Percentiles rank a stretch among this genome's conserved stretches.
Conservation (phyloP, 177 flowering plant genomes). For the Tripterygium wilfordii region DNA sequence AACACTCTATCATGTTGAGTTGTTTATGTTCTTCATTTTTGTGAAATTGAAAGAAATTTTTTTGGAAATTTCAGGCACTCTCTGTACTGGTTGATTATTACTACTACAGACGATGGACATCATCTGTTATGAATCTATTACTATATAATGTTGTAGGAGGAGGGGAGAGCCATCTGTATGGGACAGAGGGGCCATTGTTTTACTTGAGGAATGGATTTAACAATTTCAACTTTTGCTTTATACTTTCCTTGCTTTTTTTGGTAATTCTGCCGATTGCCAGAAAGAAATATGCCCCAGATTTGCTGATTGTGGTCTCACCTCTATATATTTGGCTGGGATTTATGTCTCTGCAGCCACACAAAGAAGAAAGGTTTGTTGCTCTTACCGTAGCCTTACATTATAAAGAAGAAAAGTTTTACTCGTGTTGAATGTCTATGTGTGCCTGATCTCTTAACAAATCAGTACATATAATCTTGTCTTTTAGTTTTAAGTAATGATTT, state of each 20-base stretch:
- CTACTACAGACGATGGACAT: slow-evolving; percentile 83
- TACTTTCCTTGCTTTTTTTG: slow-evolving; percentile 74
- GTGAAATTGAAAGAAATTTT: too few species aligned
- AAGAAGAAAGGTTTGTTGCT: slow-evolving; percentile 85
- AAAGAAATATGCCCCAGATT: slow-evolving; percentile 72
- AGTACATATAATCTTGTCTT: too few species aligned
- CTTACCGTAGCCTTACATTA: not conserved
- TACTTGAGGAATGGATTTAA: slow-evolving; percentile 92
- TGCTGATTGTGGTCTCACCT: slow-evolving; percentile 71
- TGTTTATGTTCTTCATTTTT: too few species aligned
- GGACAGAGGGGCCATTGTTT: slow-evolving; percentile 78
- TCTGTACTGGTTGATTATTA: slow-evolving; percentile 61
- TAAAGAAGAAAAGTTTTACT: too few species aligned
- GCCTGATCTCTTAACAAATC: too few species aligned
- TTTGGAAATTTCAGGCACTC: slow-evolving; percentile 52
- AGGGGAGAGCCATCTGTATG: slow-evolving; percentile 97
- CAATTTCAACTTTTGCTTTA: slow-evolving; percentile 82
- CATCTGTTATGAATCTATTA: slow-evolving; percentile 79
- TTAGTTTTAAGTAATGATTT: too few species aligned
- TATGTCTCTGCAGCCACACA: slow-evolving; percentile 98
- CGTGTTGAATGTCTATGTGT: too few species aligned
- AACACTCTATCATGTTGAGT: too few species aligned
- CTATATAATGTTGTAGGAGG: slow-evolving; percentile 87
- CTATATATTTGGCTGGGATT: slow-evolving; percentile 87
- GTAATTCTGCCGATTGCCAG: slow-evolving; percentile 56